Conservation (phyloP, 1,139 yeast species). For the Arxiozyma heterogenica region DNA sequence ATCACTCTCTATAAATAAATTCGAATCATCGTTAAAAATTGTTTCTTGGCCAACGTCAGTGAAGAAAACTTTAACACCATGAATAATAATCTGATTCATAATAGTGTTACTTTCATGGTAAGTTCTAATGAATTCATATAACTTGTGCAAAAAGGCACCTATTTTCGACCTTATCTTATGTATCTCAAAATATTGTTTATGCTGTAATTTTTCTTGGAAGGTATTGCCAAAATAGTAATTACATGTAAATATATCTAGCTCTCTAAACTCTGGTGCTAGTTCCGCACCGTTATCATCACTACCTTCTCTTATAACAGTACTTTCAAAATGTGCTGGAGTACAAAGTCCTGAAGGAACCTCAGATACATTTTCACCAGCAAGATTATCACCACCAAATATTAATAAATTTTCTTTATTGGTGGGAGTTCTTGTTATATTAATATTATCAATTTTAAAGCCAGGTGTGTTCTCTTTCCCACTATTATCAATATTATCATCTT, state of each 20-base stretch:
- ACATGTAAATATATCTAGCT: constrained; percentile 50
- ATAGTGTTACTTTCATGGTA: constrained; percentile 61
- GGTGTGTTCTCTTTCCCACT: constrained; percentile 6
- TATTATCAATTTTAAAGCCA: constrained; percentile 10
- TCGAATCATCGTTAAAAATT: constrained; percentile 48
- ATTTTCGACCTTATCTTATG: constrained; percentile 55
- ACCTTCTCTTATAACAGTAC: not conserved
- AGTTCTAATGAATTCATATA: constrained; percentile 42
- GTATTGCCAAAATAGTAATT: constrained; percentile 40
- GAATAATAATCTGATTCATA: constrained; percentile 54
- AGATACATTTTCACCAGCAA: constrained; percentile 15
- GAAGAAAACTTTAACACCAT: constrained; percentile 70
- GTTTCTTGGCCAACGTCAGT: constrained; percentile 76
- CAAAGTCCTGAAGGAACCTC: constrained; percentile 28
- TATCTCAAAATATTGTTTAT: constrained; percentile 47
- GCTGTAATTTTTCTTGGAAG: constrained; percentile 40
- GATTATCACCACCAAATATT: constrained; percentile 15
- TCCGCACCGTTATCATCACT: constrained; percentile 1
- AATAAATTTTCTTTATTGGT: constrained; percentile 8
- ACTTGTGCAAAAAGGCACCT: constrained; percentile 59
- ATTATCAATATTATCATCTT: constrained; percentile 22
- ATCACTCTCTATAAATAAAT: constrained; percentile 37
- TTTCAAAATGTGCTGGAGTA: constrained; percentile 16
- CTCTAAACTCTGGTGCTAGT: constrained; percentile 35
- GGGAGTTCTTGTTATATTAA: constrained; percentile 31